Conservation (phyloP, 2,329 filamentous ascomycete species). For the Triangularia setosa region DNA sequence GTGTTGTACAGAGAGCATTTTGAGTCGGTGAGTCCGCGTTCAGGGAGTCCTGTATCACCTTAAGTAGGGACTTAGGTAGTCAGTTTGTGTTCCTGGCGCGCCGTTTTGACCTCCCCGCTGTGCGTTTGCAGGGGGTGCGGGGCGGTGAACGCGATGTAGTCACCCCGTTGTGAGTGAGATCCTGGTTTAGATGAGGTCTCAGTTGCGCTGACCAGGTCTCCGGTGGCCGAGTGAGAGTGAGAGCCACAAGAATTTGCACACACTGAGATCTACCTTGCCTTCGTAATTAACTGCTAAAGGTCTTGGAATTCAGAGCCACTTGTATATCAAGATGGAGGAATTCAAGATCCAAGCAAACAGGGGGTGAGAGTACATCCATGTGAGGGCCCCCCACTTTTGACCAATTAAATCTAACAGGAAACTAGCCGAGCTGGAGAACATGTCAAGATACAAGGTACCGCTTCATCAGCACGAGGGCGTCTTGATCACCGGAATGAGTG, state of each 20-base stretch:
- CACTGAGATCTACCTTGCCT: too few relatives aligned
- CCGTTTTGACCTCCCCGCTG: neutral
- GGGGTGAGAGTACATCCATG: neutral
- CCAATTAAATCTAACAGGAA: neutral
- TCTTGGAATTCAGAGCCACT: too few relatives aligned
- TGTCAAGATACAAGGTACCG: neutral
- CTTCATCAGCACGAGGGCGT: neutral
- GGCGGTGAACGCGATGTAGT: neutral
- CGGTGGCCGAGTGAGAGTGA: neutral
- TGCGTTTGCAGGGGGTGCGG: neutral
- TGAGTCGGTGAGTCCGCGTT: neutral
- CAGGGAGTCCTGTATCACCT: neutral
- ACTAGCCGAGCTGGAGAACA: neutral
- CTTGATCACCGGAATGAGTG: too few relatives aligned
- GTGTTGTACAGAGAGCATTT: neutral
- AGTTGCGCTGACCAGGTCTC: neutral
- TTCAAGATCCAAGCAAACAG: neutral
- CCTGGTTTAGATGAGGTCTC: neutral
- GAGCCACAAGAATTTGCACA: too few relatives aligned
- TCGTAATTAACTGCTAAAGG: too few relatives aligned
- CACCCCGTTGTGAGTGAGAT: neutral
- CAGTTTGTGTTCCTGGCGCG: neutral
- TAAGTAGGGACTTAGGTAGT: neutral
- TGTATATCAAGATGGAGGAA: neutral
- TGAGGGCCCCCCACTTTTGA: neutral